A percentile compares a stretch with the other conserved stretches of the same genome.
phyloP scores from a whole-genome alignment of 1,139 yeast genomes.

The Nakaseomyces nivariensis region DNA sequence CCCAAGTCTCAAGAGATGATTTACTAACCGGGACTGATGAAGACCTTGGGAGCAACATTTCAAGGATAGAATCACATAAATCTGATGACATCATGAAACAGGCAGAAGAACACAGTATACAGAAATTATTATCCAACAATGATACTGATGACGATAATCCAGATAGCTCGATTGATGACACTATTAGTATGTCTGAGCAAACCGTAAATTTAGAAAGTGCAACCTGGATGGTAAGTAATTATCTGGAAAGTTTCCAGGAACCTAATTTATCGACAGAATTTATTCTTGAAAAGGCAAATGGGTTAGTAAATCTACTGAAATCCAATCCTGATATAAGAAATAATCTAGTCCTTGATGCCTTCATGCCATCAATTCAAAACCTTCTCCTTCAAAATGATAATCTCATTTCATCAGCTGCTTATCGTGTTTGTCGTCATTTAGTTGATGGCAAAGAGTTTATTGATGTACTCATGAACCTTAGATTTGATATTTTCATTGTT shows the following conservation, averaged over 20 bases:
- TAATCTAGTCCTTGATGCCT: constrained; percentile 55
- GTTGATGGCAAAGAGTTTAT: constrained; percentile 46
- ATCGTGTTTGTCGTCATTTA: constrained; percentile 59
- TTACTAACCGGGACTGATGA: background rate
- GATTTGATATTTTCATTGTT: constrained; percentile 54
- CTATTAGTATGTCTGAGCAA: constrained; percentile 1
- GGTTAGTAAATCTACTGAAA: constrained; percentile 46
- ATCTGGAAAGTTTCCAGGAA: constrained; percentile 37
- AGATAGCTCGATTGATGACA: constrained; percentile 7
- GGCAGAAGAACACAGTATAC: background rate
- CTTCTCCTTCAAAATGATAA: constrained; percentile 50
- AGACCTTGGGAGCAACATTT: background rate
- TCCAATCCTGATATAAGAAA: constrained; percentile 52
- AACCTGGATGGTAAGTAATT: constrained; percentile 42
- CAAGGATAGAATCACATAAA: background rate
- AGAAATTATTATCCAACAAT: background rate
- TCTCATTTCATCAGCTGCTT: constrained; percentile 67
- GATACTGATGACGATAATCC: background rate
- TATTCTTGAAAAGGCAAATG: constrained; percentile 53
- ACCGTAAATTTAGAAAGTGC: constrained; percentile 21
- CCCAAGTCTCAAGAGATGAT: background rate
- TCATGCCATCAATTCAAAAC: constrained; percentile 50
- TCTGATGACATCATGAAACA: background rate
- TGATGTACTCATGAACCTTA: constrained; percentile 38
- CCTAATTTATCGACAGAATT: constrained; percentile 38